Conservation (phyloP, 1,284 basidiomycete genomes). For the Phylloboletellus chloephorus region DNA sequence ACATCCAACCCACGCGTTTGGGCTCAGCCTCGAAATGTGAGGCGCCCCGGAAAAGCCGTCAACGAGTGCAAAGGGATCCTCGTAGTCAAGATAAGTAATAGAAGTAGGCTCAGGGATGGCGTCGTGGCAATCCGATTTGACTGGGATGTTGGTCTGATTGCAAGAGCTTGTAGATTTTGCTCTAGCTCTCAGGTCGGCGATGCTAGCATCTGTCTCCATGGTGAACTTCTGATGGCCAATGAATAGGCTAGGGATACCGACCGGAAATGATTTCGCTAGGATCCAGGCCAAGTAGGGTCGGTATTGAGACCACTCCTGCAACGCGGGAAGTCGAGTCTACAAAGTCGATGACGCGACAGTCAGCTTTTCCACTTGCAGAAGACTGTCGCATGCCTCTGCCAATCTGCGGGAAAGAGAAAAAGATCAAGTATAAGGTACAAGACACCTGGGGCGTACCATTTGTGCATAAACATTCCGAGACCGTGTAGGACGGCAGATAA, state of each 20-base stretch:
- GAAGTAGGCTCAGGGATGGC: constrained; percentile 54
- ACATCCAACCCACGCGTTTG: constrained; percentile 77
- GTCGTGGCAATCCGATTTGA: constrained; percentile 21
- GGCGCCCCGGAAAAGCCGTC: constrained; percentile 49
- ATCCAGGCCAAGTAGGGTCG: constrained; percentile 84
- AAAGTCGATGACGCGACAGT: constrained; percentile 90
- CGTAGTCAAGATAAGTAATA: constrained; percentile 77
- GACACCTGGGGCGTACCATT: constrained; percentile 58
- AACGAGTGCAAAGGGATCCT: constrained; percentile 69
- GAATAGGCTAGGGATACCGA: constrained; percentile 26
- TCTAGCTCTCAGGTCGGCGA: constrained; percentile 44
- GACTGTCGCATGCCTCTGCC: constrained; percentile 89
- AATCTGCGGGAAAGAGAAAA: constrained; percentile 49
- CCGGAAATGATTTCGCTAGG: constrained; percentile 66
- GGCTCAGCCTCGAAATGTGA: constrained; percentile 47
- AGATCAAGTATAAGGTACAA: not conserved
- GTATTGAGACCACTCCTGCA: constrained; percentile 71
- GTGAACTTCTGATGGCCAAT: constrained; percentile 7
- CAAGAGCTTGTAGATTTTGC: constrained; percentile 26
- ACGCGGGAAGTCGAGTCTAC: constrained; percentile 76
- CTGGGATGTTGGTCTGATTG: constrained; percentile 4
- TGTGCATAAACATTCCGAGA: constrained; percentile 89
- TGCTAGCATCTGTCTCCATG: constrained; percentile 42
- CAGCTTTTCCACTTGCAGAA: constrained; percentile 72
- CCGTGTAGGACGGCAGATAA: constrained; percentile 82